Base-by-base conservation (phyloP, 2,329 filamentous ascomycete species). In the Byssochlamys sp. region DNA sequence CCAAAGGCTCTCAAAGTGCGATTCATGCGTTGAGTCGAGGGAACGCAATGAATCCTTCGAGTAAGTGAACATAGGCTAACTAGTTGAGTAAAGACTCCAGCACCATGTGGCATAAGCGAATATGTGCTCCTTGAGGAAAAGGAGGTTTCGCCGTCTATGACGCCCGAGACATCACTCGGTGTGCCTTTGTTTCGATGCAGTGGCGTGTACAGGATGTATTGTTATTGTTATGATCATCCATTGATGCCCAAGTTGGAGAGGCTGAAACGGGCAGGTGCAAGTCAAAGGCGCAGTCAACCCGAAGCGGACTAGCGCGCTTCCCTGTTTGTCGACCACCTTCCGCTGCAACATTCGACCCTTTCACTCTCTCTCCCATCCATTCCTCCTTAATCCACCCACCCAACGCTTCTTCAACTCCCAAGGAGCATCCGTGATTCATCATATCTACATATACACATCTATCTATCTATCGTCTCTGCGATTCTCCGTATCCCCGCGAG, bases 331-430 rank as follows among this genome's bases (percentile, higher is more conserved):
- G 39, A 45, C 14, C 39, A 19, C 39, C 39, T 45, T 45, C 39
- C 39, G 39, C 39, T 9, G 39, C 39, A 45, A 45, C 35, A 45
- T n/a, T 45, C 39, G 39, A 45, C 39, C 14, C 39, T 45, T 45
- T 45, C n/a, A 19, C 39, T 45, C 29, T 31, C 29, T 31, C 7
- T 45, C n/a, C 19, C 39, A 45, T 45, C 39, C 39, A 45, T 19
- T 45, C 39, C 39, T 45, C 39, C 39, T 45, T 45, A 19, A 45
- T 45, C 39, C 12, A 45, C n/a, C 35, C 62, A 51, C 59, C 35
- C 58, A 58, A 61, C 62, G 56, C 58, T 53, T 55, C 56, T 49
- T 60, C 53, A 53, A 33, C 50, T 50, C 28, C 39, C 19, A 45
- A 45, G 54, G 9, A 45, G 39, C 39, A 45, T 45, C 39, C 19